Conservation (phyloP, 2,329 filamentous ascomycete species). For the Aureobasidium namibiae region DNA sequence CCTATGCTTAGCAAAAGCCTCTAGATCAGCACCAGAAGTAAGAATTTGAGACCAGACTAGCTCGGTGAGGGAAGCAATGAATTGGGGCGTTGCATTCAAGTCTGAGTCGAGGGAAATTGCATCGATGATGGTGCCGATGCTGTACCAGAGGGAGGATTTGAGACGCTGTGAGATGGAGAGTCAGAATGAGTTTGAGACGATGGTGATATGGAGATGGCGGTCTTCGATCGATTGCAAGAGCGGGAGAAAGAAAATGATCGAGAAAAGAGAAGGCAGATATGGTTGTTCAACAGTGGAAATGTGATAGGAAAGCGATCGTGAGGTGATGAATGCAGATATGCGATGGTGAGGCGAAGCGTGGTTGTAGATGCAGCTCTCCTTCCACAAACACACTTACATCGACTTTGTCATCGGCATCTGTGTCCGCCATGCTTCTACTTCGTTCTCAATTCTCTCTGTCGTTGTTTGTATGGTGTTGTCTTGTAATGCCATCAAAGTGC, state of each 20-base stretch:
- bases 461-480: no score
- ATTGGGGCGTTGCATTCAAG: constrained; percentile 64
- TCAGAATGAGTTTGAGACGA: not conserved
- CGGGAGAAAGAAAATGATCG: no score
- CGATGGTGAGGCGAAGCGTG: not conserved
- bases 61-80: constrained; percentile 60
- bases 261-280: no score
- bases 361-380: not conserved
- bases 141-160: constrained; percentile 78
- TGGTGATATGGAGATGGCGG: not conserved
- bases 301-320: no score
- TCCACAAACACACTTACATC: not conserved
- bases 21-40: constrained; percentile 44
- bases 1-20: constrained; percentile 66
- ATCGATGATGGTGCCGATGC: constrained; percentile 80
- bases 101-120: constrained; percentile 65
- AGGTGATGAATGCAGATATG: no score
- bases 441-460: no score
- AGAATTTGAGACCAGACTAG: constrained; percentile 75
- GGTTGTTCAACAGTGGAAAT: no score
- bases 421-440: not conserved
- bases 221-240: not conserved
- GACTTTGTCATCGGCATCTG: not conserved
- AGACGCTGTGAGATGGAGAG: constrained; percentile 49
- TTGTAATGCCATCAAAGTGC: no score